Evolutionary conservation across 306 rosid species (phyloP).

Genomic region (Acacia crassicarpa): DNA sequence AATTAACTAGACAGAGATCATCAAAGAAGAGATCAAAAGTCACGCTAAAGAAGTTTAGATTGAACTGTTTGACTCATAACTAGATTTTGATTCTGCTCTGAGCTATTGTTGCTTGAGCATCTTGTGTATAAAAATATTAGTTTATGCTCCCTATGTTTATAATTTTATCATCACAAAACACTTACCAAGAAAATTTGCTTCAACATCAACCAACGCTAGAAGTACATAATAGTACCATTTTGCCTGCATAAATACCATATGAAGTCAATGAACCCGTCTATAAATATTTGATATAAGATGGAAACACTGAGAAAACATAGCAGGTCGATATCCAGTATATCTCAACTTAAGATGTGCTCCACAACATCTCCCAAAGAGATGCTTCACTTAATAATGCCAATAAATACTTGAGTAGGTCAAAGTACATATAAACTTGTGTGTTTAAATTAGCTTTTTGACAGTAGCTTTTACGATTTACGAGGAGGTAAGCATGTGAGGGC

Average conservation of each 20-base stretch:
- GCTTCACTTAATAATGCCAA: background rate
- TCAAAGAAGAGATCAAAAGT: constrained; percentile 3
- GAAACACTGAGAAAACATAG: constrained; percentile 7
- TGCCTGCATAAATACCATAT: constrained; percentile 50
- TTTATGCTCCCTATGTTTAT: background rate
- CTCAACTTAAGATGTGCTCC: background rate
- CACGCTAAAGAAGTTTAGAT: background rate
- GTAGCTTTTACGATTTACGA: too few species aligned
- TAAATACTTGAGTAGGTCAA: background rate
- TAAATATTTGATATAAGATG: constrained; percentile 4
- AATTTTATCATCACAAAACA: background rate
- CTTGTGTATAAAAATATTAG: constrained; percentile 14
- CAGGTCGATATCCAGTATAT: background rate
- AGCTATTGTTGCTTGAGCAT: background rate
- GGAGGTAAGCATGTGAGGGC: too few species aligned
- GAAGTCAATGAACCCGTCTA: background rate
- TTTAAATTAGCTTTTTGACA: too few species aligned
- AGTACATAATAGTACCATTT: constrained; percentile 76
- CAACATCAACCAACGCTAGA: constrained; percentile 83
- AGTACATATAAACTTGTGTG: background rate
- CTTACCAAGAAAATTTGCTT: constrained; percentile 93
- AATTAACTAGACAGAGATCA: background rate
- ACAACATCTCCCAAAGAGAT: background rate
- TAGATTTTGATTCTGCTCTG: background rate
- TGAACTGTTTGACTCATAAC: constrained; percentile 8